Evolutionary conservation across 495 filamentous ascomycete genomes (phyloP), one percentile per base, ranked within the genome.

Genomic region (Apodospora peruviana): DNA sequence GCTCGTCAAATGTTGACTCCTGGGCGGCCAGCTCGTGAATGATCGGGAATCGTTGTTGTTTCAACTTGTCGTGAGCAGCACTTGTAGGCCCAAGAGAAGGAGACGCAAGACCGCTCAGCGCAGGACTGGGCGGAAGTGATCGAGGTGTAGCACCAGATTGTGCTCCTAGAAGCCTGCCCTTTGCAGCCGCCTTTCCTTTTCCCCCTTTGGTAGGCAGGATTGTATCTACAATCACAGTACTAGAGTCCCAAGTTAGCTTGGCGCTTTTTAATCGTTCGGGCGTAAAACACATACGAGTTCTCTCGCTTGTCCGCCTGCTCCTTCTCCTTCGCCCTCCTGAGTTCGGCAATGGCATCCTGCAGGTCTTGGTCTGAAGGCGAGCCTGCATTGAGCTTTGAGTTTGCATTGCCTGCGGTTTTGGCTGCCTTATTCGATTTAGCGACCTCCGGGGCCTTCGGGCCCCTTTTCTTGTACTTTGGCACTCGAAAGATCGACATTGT

Each of bases 11-110:
- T 8, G 81, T 74, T 25, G 79, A 74, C 7, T 83, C 78, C 40
- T 76, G 73, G 17, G 80, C 66, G 19, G 87, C 87, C 39, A 91
- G 75, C 32, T 88, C 76, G 68, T 91, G 87, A 22, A 89, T 80
- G 17, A 90, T 73, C n/a, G 83, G 77, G 68, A 79, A 59, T 64
- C 78, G 57, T 64, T 73, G 60, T 62, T 79, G 68, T 64, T 74
- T 71, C 55, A 69, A 55, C 65, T 75, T 66, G 40, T 78, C 74
- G 11, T 70, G 63, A 62, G 81, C 47, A 59, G 77, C 55, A 48
- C 75, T 76, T 27, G 72, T 74, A 2, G 82, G 78, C 19, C 73
- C 78, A 60, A 60, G 61, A 47, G 67, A 74, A 21, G 74, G 75
- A 1, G 64, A 82, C 32, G 57, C 76, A 59, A 69, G 56, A 20